Percentiles rank a stretch among this genome's conserved stretches.
Conservation (phyloP, 352 stramenopile species). For the Pythium plurisporium region DNA sequence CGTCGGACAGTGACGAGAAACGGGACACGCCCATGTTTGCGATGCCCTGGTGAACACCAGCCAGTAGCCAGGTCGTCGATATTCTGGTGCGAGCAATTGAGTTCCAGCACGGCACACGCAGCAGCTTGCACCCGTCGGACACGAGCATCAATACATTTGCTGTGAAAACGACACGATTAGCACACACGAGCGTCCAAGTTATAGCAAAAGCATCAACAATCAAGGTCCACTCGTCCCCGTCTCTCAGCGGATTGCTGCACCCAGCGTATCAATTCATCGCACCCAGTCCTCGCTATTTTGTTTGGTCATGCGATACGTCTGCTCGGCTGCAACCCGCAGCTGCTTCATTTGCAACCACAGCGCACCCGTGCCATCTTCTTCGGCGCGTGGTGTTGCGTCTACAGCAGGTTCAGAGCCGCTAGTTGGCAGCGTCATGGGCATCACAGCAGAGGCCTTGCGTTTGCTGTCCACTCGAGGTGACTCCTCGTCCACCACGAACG, state of each 20-base stretch:
- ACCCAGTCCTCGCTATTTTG: constrained; percentile 10
- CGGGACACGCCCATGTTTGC: constrained; percentile 2
- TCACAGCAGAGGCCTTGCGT: not conserved
- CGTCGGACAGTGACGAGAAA: not conserved
- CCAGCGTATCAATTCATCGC: not conserved
- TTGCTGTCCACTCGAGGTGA: not conserved
- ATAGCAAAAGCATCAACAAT: too few species aligned
- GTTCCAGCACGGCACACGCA: not conserved
- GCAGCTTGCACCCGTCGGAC: not conserved
- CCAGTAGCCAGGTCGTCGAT: not conserved
- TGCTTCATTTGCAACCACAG: constrained; percentile 19
- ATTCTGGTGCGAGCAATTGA: not conserved
- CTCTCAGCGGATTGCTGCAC: too few species aligned
- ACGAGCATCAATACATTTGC: too few species aligned
- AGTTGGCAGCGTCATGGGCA: not conserved
- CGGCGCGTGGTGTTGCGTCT: not conserved
- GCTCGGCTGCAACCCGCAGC: constrained; percentile 16
- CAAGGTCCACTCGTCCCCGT: too few species aligned
- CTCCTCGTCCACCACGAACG: constrained; percentile 1
- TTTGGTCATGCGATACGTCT: constrained; percentile 17
- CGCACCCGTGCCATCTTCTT: not conserved
- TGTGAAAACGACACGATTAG: too few species aligned
- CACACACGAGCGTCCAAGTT: too few species aligned
- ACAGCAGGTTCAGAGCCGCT: too few species aligned
- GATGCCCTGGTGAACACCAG: too few species aligned